phyloP scores from a whole-genome alignment of 2,329 filamentous ascomycete species.

The Chaetomium sp. region DNA sequence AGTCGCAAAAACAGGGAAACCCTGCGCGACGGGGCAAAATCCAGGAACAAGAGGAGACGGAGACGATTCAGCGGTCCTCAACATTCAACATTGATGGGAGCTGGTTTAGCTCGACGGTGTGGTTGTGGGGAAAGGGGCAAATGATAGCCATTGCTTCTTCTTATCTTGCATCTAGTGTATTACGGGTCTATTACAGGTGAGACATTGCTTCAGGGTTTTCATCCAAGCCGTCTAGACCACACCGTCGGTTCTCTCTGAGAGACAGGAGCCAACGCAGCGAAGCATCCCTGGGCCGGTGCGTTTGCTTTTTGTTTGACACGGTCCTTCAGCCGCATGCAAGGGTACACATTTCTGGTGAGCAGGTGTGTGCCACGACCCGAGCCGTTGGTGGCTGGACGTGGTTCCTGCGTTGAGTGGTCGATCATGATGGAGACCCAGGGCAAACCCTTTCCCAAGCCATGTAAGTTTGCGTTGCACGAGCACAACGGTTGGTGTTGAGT shows the following conservation, averaged over 20 bases:
- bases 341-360: not conserved
- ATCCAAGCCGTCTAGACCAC: not conserved
- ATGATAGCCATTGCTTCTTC: not conserved
- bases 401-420: conserved; percentile 2
- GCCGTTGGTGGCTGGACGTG: conserved; percentile 9
- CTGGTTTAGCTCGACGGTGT: not conserved
- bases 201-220: not conserved
- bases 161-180: not conserved
- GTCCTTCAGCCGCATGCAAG: conserved; percentile 6
- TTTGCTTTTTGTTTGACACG: conserved; percentile 11
- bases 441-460: not conserved
- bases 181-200: not conserved
- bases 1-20: not conserved
- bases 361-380: conserved; percentile 8
- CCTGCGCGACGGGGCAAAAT: not conserved
- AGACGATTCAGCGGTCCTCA: too few species aligned
- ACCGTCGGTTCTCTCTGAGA: not conserved
- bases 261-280: not conserved
- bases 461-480: not conserved
- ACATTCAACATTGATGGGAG: too few species aligned
- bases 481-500: conserved; percentile 2
- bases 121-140: conserved; percentile 1
- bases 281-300: not conserved
- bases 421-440: conserved; percentile 7
- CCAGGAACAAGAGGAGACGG: too few species aligned